Conservation (phyloP, 805 yeast genomes). For the Pichia exigua region DNA sequence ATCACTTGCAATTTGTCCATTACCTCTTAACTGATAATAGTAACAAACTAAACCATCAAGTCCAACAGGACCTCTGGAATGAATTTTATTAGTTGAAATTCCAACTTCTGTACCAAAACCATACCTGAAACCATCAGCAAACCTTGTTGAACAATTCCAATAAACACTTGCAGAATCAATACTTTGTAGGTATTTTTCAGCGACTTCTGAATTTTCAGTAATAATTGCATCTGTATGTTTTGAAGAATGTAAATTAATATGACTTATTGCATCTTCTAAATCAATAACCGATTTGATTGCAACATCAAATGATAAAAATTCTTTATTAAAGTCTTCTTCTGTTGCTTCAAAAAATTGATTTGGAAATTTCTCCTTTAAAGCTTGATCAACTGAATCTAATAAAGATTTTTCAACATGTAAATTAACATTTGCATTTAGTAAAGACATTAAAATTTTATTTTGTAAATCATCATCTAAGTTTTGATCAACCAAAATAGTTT, state of each 20-base stretch:
- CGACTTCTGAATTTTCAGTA: slow-evolving; percentile 63
- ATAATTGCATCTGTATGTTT: slow-evolving; percentile 93
- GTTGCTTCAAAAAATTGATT: slow-evolving; percentile 38
- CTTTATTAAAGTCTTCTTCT: slow-evolving; percentile 70
- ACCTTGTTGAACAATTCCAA: slow-evolving; percentile 96
- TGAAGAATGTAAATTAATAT: slow-evolving; percentile 87
- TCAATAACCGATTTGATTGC: slow-evolving; percentile 59
- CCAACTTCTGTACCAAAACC: slow-evolving; percentile 99
- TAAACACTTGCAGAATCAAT: slow-evolving; percentile 94
- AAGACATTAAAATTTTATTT: slow-evolving; percentile 23
- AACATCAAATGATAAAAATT: slow-evolving; percentile 75
- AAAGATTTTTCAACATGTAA: slow-evolving; percentile 57
- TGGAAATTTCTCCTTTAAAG: slow-evolving; percentile 10
- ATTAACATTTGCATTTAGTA: slow-evolving; percentile 62
- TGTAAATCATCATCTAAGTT: slow-evolving; percentile 23
- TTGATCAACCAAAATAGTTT: slow-evolving; percentile 65
- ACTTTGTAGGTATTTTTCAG: slow-evolving; percentile 72
- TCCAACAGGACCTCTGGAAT: slow-evolving; percentile 98
- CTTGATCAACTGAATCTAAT: slow-evolving; percentile 24
- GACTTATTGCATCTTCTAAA: slow-evolving; percentile 68
- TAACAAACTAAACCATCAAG: slow-evolving; percentile 93
- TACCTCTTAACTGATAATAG: slow-evolving; percentile 87
- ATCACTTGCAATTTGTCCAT: slow-evolving; percentile 88
- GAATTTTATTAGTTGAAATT: slow-evolving; percentile 91
- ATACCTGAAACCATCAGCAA: slow-evolving; percentile 97